Evolutionary conservation across 2,329 filamentous ascomycete genomes (phyloP).

Genomic region (Xylariaceae sp.): DNA sequence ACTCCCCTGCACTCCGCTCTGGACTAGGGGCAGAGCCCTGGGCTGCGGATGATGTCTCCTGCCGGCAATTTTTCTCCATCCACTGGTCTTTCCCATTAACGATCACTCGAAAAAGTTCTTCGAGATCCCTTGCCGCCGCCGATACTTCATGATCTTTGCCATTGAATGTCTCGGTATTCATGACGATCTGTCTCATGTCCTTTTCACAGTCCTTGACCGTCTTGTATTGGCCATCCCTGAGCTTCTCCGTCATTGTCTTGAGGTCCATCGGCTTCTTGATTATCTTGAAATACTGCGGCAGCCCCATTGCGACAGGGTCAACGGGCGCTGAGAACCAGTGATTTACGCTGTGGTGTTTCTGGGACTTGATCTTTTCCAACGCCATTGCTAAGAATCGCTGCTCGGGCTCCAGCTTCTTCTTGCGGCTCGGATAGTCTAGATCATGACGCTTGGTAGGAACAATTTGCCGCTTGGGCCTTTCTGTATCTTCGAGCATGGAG

Average conservation of each 20-base stretch:
- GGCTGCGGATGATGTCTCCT: conserved; percentile 31
- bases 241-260: conserved; percentile 68
- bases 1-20: conserved; percentile 59
- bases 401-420: conserved; percentile 85
- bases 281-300: conserved; percentile 85
- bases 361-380: conserved; percentile 67
- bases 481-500: conserved; percentile 67
- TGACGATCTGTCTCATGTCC: conserved; percentile 75
- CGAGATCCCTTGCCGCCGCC: conserved; percentile 60
- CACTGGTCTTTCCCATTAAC: conserved; percentile 76
- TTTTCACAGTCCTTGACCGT: conserved; percentile 78
- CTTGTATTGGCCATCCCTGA: conserved; percentile 71
- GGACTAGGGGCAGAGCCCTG: conserved; percentile 56
- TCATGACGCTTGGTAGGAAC: conserved; percentile 87
- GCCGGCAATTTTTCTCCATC: conserved; percentile 64
- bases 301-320: conserved; percentile 87
- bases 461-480: conserved; percentile 85
- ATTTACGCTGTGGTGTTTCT: conserved; percentile 61
- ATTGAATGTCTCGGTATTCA: conserved; percentile 92
- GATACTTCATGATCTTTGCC: conserved; percentile 65
- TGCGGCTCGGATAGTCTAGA: conserved; percentile 82
- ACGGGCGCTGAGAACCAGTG: conserved; percentile 76
- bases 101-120: conserved; percentile 66
- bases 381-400: conserved; percentile 84
- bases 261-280: conserved; percentile 98